Evolutionary conservation across 129 eudicot genomes (phyloP), one percentile per base, ranked within the genome.

Genomic region (Pittosporum tobira): DNA sequence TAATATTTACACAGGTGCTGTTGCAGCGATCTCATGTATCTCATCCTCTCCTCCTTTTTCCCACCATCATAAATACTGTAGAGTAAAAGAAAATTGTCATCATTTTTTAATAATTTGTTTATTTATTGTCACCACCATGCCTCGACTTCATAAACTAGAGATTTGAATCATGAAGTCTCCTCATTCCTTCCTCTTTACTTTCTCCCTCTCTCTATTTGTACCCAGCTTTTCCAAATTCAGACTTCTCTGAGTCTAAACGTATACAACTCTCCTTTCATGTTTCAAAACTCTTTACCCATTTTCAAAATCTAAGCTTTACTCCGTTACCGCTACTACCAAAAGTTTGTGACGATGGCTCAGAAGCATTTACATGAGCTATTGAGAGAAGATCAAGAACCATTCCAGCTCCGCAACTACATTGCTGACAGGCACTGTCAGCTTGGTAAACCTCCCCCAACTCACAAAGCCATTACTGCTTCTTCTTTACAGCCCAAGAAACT

Each of bases 331-430:
- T 63, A 31, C 64, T 59, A 55, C n/a, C n/a, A 14, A 55, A 55
- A 30, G 22, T 12, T 47, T 20, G 22, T 42, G 12, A 70, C 47
- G 55, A 65, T 66, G 77, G 72, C 74, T 68, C 72, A 57, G 29
- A 79, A 78, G 28, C 79, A 73, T 67, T 66, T 83, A 70, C 88
- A 81, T 19, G 94, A 90, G 65, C 72, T 85, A 2, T 77, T 90
- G 4, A 61, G 56, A 48, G 83, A 90, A 78, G 94, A 90, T 58
- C 98, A 90, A 59, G 98, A 90, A 31, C 98, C 98, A n/a, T 90
- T 90, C 42, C 80, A 70, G 10, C 77, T 88, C 37, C 58, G 76
- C n/a, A 63, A 26, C 73, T 77, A 79, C 81, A 82, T 89, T 61
- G 73, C 83, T 43, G 71, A 82, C 64, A 72, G 62, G 51, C 82